Evolutionary conservation across 164 flowering plant genomes (phyloP).

Genomic region (Litsea cubeba): DNA sequence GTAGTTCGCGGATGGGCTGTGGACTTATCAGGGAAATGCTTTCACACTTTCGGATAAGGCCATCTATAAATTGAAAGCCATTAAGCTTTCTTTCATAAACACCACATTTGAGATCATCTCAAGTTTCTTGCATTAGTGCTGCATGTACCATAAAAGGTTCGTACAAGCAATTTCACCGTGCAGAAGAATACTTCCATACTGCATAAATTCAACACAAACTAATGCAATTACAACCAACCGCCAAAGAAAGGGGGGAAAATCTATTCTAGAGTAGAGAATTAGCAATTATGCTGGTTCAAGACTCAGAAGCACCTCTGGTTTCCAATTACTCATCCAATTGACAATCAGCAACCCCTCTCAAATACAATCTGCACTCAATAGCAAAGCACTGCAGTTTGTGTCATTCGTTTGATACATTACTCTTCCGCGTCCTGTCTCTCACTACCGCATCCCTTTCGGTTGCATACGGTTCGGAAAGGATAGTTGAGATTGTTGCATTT

Average conservation of each 20-base stretch:
- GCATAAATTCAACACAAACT: not conserved
- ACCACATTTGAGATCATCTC: not conserved
- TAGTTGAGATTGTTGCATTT: conserved; percentile 41
- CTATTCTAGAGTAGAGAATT: not conserved
- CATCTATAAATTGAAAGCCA: not conserved
- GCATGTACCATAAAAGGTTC: not conserved
- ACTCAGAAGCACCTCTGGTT: not conserved
- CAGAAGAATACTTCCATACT: not conserved
- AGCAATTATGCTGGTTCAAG: not conserved
- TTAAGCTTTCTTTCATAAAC: not conserved
- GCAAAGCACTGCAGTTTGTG: not conserved
- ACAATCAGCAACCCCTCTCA: not conserved
- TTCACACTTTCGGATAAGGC: not conserved
- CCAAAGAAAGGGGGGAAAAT: not conserved
- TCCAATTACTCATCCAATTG: not conserved
- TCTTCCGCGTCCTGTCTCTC: conserved; percentile 23
- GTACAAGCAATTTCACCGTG: not conserved
- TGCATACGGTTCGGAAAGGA: conserved; percentile 44
- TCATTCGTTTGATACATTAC: conserved; percentile 1
- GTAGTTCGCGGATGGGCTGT: not conserved
- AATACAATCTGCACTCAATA: not conserved
- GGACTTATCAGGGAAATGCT: not conserved
- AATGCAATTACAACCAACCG: not conserved
- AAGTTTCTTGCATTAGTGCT: not conserved
- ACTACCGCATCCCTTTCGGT: conserved; percentile 37